Conservation (phyloP, 257 asterid species). For the Solanum pinnatisectum region DNA sequence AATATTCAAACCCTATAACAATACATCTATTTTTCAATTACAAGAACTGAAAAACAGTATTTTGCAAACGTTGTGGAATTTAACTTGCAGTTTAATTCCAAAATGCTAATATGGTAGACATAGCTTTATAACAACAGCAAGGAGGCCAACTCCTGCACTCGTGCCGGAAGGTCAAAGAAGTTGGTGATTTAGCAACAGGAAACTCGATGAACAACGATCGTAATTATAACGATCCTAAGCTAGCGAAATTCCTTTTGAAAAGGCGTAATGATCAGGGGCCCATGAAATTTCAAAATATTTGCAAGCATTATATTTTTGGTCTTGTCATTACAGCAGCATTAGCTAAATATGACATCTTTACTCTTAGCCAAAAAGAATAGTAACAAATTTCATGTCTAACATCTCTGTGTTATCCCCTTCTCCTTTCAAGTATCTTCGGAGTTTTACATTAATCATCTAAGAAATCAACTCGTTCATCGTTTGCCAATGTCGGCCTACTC, state of each 20-base stretch:
- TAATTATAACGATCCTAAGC: background rate
- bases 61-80: background rate
- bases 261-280: background rate
- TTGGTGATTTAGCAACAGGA: background rate
- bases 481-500: background rate
- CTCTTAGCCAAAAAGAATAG: background rate
- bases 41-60: too few relatives aligned
- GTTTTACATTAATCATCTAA: background rate
- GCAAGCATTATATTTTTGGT: background rate
- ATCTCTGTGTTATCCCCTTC: background rate
- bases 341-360: background rate
- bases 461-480: background rate
- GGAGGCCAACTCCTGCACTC: background rate
- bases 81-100: rapidly evolving
- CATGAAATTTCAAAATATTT: background rate
- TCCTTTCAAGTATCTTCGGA: background rate
- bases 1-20: too few relatives aligned
- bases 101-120: background rate
- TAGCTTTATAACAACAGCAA: background rate
- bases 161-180: background rate
- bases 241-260: background rate
- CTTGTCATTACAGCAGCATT: background rate
- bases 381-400: background rate
- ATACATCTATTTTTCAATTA: too few relatives aligned
- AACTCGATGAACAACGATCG: background rate